Conservation (phyloP, 768 basidiomycete species). For the Pholiota microspora region DNA sequence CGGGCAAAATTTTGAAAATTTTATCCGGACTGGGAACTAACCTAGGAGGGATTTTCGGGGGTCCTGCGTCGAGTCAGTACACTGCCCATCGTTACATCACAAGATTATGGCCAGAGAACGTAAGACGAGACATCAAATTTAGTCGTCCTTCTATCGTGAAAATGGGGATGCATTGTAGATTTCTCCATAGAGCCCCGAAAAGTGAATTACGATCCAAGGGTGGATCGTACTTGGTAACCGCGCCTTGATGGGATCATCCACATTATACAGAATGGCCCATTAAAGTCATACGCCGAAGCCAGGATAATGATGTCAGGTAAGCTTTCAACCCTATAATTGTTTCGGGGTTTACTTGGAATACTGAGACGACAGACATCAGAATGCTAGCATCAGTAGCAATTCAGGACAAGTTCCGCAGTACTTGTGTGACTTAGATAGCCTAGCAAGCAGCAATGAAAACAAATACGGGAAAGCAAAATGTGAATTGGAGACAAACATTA, state of each 20-base stretch:
- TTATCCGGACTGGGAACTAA: not conserved
- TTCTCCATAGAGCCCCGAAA: conserved; percentile 9
- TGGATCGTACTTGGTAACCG: conserved; percentile 3
- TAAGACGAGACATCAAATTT: not conserved
- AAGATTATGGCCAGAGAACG: not conserved
- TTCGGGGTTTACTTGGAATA: not conserved
- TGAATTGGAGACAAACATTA: conserved; percentile 6
- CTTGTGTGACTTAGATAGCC: not conserved
- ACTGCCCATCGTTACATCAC: not conserved
- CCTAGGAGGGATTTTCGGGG: not conserved
- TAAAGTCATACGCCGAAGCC: not conserved
- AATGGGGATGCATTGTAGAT: not conserved
- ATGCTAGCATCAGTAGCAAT: no score
- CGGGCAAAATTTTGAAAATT: no score
- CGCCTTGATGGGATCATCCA: conserved; percentile 8
- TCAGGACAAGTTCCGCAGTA: not conserved
- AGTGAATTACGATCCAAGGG: conserved; percentile 5
- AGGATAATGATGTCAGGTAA: conserved; percentile 14
- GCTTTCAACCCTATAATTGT: conserved; percentile 9
- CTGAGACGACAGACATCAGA: not conserved
- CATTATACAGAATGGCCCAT: not conserved
- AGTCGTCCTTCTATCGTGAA: not conserved
- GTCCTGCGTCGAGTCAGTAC: not conserved
- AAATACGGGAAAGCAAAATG: not conserved
- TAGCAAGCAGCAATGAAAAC: conserved; percentile 2